Conservation (phyloP, 208 protist genomes). For the Leishmania lainsoni region DNA sequence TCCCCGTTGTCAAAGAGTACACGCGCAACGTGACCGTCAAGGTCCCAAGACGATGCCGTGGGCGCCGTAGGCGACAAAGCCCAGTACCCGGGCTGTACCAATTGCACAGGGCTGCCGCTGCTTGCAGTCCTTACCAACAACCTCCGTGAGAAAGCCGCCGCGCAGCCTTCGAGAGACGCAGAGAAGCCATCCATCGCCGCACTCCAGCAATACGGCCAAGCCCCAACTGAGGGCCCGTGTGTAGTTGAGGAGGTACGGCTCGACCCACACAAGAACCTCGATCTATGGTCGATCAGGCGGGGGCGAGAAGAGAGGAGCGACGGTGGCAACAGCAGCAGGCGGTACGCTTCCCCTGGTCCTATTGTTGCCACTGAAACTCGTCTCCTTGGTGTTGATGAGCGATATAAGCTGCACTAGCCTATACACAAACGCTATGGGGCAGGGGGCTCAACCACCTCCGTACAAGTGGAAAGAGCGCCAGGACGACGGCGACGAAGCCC, state of each 20-base stretch:
- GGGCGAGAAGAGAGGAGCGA: constrained; percentile 9
- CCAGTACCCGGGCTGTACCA: constrained; percentile 59
- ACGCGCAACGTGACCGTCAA: constrained; percentile 69
- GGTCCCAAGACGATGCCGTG: constrained; percentile 64
- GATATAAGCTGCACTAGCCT: constrained; percentile 17
- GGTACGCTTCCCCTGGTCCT: not conserved
- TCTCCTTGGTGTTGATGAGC: constrained; percentile 18
- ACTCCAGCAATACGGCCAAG: constrained; percentile 44
- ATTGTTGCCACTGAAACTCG: not conserved
- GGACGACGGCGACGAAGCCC: constrained; percentile 49
- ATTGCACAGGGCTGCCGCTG: constrained; percentile 65
- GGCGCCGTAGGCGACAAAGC: constrained; percentile 65
- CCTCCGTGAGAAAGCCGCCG: constrained; percentile 33
- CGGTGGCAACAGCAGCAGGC: not conserved
- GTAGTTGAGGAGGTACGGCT: constrained; percentile 25
- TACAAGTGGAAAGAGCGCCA: constrained; percentile 65
- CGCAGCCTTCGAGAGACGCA: constrained; percentile 55
- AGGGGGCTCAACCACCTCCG: constrained; percentile 66
- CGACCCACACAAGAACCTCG: constrained; percentile 14
- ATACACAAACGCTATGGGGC: constrained; percentile 35
- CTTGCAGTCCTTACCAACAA: constrained; percentile 29
- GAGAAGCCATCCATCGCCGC: constrained; percentile 68
- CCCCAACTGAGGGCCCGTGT: constrained; percentile 34
- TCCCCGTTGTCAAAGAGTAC: constrained; percentile 83
- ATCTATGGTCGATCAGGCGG: constrained; percentile 9